Evolutionary conservation across 164 flowering plant genomes (phyloP).

Genomic region (Saururus chinensis): DNA sequence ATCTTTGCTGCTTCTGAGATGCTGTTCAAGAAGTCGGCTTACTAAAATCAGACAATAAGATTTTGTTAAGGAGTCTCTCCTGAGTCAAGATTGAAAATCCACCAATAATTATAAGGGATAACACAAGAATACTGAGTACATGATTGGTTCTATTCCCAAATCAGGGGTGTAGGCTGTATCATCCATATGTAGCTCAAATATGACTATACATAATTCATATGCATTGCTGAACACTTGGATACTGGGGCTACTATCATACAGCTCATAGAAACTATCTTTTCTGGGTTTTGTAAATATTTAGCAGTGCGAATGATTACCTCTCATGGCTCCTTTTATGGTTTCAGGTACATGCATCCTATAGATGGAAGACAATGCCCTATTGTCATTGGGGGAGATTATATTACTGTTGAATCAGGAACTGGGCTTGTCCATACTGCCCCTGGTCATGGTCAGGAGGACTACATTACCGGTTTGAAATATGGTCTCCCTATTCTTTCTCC

Average conservation of each 20-base stretch:
- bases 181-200: too few species aligned
- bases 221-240: background rate
- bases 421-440: slow-evolving; percentile 99
- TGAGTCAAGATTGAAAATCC: background rate
- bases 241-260: background rate
- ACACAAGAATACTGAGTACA: too few species aligned
- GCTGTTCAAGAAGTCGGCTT: too few species aligned
- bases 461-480: slow-evolving; percentile 77
- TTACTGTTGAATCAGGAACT: slow-evolving; percentile 96
- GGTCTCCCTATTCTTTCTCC: slow-evolving; percentile 78
- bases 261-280: too few species aligned
- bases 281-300: too few species aligned
- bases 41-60: background rate
- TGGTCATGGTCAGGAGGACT: slow-evolving; percentile 98
- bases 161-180: too few species aligned
- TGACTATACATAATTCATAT: too few species aligned
- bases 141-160: too few species aligned
- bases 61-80: background rate
- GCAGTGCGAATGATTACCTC: background rate
- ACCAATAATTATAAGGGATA: too few species aligned
- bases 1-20: too few species aligned
- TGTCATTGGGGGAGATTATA: slow-evolving; percentile 89
- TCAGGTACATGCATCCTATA: slow-evolving; percentile 79
- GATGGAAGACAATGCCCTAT: slow-evolving; percentile 71
- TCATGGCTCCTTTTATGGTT: slow-evolving; percentile 1